Evolutionary conservation across 2,329 filamentous ascomycete species (phyloP).

Genomic region (Trichothecium roseum): DNA sequence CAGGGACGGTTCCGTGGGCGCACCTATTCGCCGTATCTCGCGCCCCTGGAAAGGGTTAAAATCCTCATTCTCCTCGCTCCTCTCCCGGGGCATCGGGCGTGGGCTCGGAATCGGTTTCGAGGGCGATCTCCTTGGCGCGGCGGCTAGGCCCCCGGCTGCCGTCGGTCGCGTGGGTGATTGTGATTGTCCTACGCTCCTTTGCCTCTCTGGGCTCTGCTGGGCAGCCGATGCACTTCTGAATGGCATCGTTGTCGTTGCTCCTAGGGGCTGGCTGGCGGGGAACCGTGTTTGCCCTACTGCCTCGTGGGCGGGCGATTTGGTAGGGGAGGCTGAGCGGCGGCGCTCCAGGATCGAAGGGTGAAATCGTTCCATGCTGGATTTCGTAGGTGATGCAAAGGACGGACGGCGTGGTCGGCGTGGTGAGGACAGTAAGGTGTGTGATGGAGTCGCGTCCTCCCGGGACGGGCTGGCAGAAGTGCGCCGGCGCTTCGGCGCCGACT

Average conservation of each 20-base stretch:
- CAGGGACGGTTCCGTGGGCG: constrained; percentile 48
- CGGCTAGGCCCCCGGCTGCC: constrained; percentile 20
- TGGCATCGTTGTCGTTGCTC: constrained; percentile 4
- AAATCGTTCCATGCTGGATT: constrained; percentile 49
- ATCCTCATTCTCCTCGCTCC: constrained; percentile 28
- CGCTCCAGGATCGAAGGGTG: constrained; percentile 47
- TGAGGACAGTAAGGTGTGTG: constrained; percentile 7
- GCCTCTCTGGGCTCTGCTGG: constrained; percentile 15
- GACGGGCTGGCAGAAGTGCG: constrained; percentile 43
- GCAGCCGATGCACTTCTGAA: constrained; percentile 8
- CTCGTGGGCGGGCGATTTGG: constrained; percentile 12
- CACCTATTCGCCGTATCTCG: constrained; percentile 17
- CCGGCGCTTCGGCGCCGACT: constrained; percentile 52
- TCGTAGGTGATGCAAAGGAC: constrained; percentile 59
- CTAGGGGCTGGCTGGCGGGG: constrained; percentile 1
- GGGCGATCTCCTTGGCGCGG: constrained; percentile 27
- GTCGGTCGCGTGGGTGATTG: neutral
- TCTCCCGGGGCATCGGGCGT: constrained; percentile 35
- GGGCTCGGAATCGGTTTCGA: constrained; percentile 26
- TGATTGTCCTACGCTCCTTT: constrained; percentile 5
- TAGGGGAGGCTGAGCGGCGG: constrained; percentile 25
- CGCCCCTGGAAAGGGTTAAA: constrained; percentile 30
- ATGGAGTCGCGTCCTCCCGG: constrained; percentile 3
- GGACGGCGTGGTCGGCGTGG: constrained; percentile 30
- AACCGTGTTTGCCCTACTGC: constrained; percentile 2